These are phyloP conservation scores for Alternaria ethzedia DNA, from an alignment of 2,329 filamentous ascomycete species.

Conservation along the genomic window DNA sequence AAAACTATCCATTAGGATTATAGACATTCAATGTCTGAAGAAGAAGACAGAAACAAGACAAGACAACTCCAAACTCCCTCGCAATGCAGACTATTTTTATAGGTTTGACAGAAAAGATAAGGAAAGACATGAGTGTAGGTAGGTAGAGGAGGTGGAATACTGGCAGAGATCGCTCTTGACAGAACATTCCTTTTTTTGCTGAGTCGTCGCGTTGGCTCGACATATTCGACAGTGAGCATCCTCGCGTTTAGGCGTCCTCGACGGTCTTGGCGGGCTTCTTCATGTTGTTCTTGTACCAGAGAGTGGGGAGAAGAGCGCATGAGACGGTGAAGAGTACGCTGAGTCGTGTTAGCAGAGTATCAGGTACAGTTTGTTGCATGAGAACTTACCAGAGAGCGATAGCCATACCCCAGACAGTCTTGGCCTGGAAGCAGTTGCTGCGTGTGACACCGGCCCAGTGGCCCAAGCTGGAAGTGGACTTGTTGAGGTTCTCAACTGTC, in stretches of 20 bases:
- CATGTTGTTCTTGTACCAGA: constrained; percentile 56
- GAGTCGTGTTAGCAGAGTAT: constrained; percentile 13
- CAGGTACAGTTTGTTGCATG: rapidly evolving
- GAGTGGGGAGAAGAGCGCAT: constrained; percentile 53
- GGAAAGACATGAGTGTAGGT: not conserved
- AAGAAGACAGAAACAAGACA: constrained; percentile 17
- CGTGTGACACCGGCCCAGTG: constrained; percentile 66
- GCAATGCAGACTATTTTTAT: constrained; percentile 27
- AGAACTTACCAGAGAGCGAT: constrained; percentile 72
- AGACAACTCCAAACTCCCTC: constrained; percentile 26
- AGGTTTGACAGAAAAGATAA: constrained; percentile 7
- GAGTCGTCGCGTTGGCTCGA: not conserved
- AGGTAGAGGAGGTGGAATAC: not conserved
- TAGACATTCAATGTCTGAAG: constrained; percentile 43
- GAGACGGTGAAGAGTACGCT: constrained; percentile 57
- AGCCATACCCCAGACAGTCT: constrained; percentile 84
- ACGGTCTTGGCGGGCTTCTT: constrained; percentile 50
- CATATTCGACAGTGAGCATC: not conserved
- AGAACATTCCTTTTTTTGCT: constrained; percentile 22
- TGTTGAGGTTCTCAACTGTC: constrained; percentile 59
- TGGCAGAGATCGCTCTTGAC: constrained; percentile 26
- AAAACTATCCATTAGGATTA: constrained; percentile 33
- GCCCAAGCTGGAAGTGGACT: constrained; percentile 56
- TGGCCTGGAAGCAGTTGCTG: constrained; percentile 78
- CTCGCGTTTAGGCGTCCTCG: constrained; percentile 33